Evolutionary conservation across 306 rosid genomes (phyloP).

Genomic region (Alnus glutinosa): DNA sequence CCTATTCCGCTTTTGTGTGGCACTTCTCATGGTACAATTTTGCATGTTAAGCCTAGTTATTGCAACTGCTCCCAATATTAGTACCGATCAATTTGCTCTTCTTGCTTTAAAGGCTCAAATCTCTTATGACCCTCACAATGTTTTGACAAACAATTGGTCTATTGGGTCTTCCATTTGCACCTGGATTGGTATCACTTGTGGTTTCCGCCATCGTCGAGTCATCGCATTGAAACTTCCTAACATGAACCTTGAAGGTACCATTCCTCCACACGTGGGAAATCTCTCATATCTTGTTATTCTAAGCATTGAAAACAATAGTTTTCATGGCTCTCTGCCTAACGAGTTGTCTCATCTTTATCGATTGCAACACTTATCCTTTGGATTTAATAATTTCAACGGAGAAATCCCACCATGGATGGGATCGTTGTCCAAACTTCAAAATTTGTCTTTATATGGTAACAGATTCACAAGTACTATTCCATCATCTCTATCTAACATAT

Average conservation of each 20-base stretch:
- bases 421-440: not conserved
- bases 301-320: not conserved
- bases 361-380: not conserved
- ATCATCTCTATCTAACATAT: not conserved
- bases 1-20: not conserved
- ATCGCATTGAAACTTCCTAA: not conserved
- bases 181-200: conserved; percentile 2
- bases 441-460: not conserved
- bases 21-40: not conserved
- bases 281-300: not conserved
- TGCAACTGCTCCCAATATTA: not conserved
- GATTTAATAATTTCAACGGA: not conserved
- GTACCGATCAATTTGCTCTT: not conserved
- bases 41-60: not conserved
- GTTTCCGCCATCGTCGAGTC: not conserved
- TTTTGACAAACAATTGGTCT: not conserved
- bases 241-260: not conserved
- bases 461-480: not conserved
- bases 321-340: not conserved
- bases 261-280: not conserved
- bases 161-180: not conserved
- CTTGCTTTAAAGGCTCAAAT: not conserved
- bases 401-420: not conserved
- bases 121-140: not conserved
- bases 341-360: not conserved